These are phyloP conservation scores for Erythrobasidium hasegawianum DNA, from an alignment of 1,284 basidiomycete genomes.

Conservation along the genomic window DNA sequence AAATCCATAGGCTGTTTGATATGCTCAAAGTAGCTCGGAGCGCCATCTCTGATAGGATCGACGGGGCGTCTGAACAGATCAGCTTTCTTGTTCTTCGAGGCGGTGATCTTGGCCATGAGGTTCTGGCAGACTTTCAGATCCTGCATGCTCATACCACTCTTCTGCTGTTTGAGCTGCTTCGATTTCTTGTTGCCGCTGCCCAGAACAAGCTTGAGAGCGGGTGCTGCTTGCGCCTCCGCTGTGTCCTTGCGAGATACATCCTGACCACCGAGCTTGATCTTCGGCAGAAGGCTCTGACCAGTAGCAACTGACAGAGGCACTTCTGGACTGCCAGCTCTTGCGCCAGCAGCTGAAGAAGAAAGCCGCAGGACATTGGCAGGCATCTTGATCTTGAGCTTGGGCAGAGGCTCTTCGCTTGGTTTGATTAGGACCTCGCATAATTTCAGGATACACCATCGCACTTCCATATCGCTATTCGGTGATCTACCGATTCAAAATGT, in stretches of 20 bases:
- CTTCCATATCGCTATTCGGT: constrained; percentile 73
- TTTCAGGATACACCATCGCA: constrained; percentile 86
- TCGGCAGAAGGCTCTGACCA: constrained; percentile 15
- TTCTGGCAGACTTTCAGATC: constrained; percentile 77
- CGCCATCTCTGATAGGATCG: constrained; percentile 47
- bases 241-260: background rate
- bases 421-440: constrained; percentile 84
- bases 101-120: constrained; percentile 70
- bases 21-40: constrained; percentile 60
- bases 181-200: constrained; percentile 45
- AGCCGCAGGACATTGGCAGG: constrained; percentile 34
- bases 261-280: constrained; percentile 24
- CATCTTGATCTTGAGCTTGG: constrained; percentile 68
- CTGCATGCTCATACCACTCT: constrained; percentile 71
- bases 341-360: constrained; percentile 21
- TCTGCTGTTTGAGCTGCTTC: constrained; percentile 64
- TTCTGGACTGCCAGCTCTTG: constrained; percentile 22
- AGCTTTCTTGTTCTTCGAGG: constrained; percentile 61
- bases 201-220: constrained; percentile 48
- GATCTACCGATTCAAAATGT: constrained; percentile 53
- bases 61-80: constrained; percentile 78
- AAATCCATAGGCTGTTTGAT: constrained; percentile 95
- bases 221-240: background rate
- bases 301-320: constrained; percentile 13
- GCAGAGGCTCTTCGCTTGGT: constrained; percentile 74